These are phyloP conservation scores for Pseudopyricularia javanii DNA, from an alignment of 2,329 filamentous ascomycete species.

Conservation along the genomic window DNA sequence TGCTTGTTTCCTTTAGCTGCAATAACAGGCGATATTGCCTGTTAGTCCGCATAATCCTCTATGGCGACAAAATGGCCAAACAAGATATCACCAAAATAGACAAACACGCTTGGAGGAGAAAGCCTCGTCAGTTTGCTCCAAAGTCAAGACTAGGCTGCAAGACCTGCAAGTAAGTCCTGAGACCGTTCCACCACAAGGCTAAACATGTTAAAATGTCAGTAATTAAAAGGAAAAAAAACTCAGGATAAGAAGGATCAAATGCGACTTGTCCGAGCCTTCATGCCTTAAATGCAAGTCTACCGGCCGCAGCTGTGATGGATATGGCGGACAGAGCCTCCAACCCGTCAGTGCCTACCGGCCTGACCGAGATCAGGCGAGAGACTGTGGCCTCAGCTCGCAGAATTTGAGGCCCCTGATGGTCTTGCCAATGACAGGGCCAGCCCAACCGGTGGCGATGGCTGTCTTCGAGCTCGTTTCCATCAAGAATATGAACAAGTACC, in stretches of 20 bases:
- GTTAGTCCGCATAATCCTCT: no score
- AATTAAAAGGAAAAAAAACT: neutral
- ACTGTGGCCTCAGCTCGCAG: neutral
- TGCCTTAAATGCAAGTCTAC: slow-evolving; percentile 23
- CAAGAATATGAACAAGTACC: neutral
- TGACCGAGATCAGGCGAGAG: neutral
- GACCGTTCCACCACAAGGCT: no score
- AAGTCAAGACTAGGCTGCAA: slow-evolving; percentile 25
- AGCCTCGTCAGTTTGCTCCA: slow-evolving; percentile 22
- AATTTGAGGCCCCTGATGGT: neutral
- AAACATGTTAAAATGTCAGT: no score
- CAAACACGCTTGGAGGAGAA: slow-evolving; percentile 22
- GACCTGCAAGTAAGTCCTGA: slow-evolving; percentile 24
- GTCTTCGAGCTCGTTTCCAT: neutral
- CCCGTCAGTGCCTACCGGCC: neutral
- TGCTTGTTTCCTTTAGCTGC: no score
- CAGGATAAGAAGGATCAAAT: slow-evolving; percentile 24
- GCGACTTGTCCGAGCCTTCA: slow-evolving; percentile 19
- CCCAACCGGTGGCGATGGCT: neutral
- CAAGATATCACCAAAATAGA: neutral
- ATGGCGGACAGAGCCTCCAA: slow-evolving; percentile 6
- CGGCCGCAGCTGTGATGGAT: slow-evolving; percentile 24
- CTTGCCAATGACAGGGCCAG: neutral
- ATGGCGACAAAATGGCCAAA: neutral
- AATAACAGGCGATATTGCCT: no score